Evolutionary conservation across 768 basidiomycete genomes (phyloP), one percentile per base, ranked within the genome.

Genomic region (Agaricus blazei): DNA sequence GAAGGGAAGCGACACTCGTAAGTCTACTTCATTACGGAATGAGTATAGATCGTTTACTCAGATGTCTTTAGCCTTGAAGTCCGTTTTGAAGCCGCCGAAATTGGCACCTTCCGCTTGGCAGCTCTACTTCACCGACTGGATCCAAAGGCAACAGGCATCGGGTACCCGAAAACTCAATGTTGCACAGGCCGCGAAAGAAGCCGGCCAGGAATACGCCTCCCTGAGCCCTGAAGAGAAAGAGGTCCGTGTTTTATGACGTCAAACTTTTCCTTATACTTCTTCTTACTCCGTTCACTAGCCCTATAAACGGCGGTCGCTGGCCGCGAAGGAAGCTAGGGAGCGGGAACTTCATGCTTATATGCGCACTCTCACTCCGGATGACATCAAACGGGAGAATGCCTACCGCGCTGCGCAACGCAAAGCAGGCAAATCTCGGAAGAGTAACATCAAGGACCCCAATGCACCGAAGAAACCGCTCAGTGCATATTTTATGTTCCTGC

Each of bases 361-460:
- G 83, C 83, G 84, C 44, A 87, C 88, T 4, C 77, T 95, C 45
- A 93, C 93, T 0, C 94, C 93, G 4, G 91, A 93, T 3, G 94
- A 96, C 68, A 94, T 97, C 77, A 90, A 92, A 64, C 87, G 85
- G 66, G 94, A 97, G 80, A 97, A 97, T 68, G 78, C 76, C 6
- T 97, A 87, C 72, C 86, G 94, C 41, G 85, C 94, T 40, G 91
- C 92, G 29, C 93, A 96, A 71, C 85, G 94, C 57, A 93, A 92
- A 71, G 88, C 90, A 14, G 94, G 94, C 59, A 93, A 93, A 70
- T 93, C 90, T 38, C 80, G 92, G 59, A 91, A 88, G 79, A 88
- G 88, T 61, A 97, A 97, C 68, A 89, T 97, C 72, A 96, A 95
- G 74, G 93, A 97, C 67, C 93, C 93, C 34, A 96, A 97, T 65